Base-by-base conservation (phyloP, 2,329 filamentous ascomycete genomes). In the Aspergillus costaricaensis region DNA sequence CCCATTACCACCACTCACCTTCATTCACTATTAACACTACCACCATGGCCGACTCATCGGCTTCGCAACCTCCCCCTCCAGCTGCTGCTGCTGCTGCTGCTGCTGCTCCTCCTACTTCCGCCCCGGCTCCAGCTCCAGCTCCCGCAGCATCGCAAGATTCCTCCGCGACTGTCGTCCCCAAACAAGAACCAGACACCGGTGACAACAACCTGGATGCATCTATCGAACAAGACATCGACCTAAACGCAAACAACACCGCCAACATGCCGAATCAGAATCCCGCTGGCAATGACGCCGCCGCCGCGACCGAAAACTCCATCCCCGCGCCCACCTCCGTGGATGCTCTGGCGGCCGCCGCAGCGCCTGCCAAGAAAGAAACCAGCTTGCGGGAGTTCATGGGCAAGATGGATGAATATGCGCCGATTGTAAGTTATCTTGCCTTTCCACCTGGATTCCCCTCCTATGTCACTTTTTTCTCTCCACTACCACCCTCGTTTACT, bases 321-420 rank as follows among this genome's bases (percentile, higher is more conserved):
- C 66, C 65, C 17, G 58, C 63, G 14, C 59, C 63, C 30, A 60
- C 61, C 36, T 66, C 67, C 7, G 69, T 76, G 25, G 79, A 83
- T 55, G 79, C 82, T 55, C 74, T 85, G 52, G 80, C 79, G 43
- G 75, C 83, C 9, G 75, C 78, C 5, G 76, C 83, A 5, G 76
- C 82, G 44, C 88, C 90, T 1, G 88, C 89, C 55, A 91, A 92
- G 75, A 98, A 98, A 79, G 95, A 99, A 79, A 89, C 90, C 19
- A 96, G 91, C 41, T 80, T 99, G 66, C 90, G 93, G 72, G 94
- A 98, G 77, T 97, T 99, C 73, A 78, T 99, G 17, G 85, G 86
- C 65, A 97, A 96, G 83, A 98, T 99, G 89, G 95, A 99, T 74
- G 95, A 99, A 72, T 98, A 95, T 78, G 92, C 95, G 62, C 95